phyloP scores from a whole-genome alignment of 306 rosid genomes.

The Adenanthera pavonina region DNA sequence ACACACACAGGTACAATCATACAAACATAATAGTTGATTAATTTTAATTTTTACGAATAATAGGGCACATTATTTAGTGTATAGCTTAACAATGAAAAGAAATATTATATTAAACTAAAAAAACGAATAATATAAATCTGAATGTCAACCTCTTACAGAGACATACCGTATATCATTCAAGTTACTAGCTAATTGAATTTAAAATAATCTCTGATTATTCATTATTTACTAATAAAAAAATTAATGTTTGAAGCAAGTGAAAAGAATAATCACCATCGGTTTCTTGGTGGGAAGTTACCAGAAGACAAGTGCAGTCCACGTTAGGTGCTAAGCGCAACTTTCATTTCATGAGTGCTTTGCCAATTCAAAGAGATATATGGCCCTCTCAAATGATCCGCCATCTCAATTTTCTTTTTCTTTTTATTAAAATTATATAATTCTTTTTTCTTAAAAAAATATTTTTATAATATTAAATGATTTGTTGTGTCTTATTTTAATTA shows the following conservation, averaged over 20 bases:
- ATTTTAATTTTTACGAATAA: not conserved
- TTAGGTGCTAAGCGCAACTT: not conserved
- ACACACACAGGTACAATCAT: too few species aligned
- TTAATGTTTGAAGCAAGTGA: too few species aligned
- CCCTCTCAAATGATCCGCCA: not conserved
- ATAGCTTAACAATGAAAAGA: not conserved
- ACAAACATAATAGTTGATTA: too few species aligned
- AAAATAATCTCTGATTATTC: not conserved
- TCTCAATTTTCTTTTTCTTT: not conserved
- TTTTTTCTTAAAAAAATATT: not conserved
- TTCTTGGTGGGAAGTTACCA: not conserved
- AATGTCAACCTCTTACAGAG: too few species aligned
- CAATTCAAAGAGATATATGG: not conserved
- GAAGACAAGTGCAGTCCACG: not conserved
- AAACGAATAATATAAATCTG: not conserved
- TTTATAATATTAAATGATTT: not conserved
- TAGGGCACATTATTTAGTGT: not conserved
- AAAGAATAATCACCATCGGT: not conserved
- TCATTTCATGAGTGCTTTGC: not conserved
- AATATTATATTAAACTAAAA: not conserved
- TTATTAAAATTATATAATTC: too few species aligned
- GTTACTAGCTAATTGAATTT: not conserved
- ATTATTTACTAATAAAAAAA: not conserved
- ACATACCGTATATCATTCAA: too few species aligned
- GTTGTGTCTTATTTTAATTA: not conserved